phyloP scores from a whole-genome alignment of 345 rosid genomes.

The Linum usitatissimum region DNA sequence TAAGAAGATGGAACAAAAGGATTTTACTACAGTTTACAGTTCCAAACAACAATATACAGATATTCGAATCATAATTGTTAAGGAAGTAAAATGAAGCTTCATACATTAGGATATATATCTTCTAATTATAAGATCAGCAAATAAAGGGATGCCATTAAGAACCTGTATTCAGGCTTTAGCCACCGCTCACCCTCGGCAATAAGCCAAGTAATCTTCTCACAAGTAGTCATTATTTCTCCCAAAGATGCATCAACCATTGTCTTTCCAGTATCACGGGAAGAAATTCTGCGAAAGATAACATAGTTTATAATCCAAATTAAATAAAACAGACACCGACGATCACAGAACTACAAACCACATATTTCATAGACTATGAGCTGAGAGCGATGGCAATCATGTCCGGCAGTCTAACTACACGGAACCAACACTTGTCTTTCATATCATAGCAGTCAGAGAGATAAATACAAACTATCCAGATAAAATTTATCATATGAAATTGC shows the following conservation, averaged over 20 bases:
- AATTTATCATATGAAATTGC: background rate
- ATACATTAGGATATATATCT: background rate
- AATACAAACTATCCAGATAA: background rate
- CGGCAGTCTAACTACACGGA: background rate
- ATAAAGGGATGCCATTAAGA: slow-evolving; percentile 15
- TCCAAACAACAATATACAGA: no score
- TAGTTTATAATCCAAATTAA: slow-evolving; percentile 1
- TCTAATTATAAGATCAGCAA: background rate
- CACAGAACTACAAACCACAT: background rate
- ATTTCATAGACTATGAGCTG: slow-evolving; percentile 2
- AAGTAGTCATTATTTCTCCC: slow-evolving; percentile 99
- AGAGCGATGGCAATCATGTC: background rate
- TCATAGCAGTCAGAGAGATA: background rate
- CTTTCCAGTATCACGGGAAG: slow-evolving; percentile 97
- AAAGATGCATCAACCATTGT: slow-evolving; percentile 97
- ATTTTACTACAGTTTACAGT: no score
- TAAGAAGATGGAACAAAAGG: background rate
- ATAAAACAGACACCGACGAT: background rate
- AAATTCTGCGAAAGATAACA: slow-evolving; percentile 41
- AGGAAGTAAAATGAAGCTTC: no score
- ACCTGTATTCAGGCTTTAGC: slow-evolving; percentile 93
- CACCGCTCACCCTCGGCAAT: slow-evolving; percentile 94
- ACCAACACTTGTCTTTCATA: background rate
- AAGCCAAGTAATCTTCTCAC: slow-evolving; percentile 99
- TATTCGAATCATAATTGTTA: no score